Base-by-base conservation (phyloP, 1,139 yeast species). In the Hyphopichia khmerensis region DNA sequence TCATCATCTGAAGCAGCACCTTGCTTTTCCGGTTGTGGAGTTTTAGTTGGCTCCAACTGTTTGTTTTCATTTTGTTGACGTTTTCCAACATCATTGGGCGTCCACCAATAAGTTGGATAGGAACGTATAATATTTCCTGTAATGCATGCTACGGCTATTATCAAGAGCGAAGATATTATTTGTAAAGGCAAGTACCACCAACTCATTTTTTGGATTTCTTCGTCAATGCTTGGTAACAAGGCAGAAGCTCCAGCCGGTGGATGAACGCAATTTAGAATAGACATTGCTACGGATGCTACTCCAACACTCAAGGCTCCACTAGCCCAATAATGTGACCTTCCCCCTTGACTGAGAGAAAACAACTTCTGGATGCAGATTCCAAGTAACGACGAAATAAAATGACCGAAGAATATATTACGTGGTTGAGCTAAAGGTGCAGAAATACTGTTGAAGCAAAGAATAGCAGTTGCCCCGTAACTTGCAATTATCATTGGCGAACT, bases 241-340 rank as follows among this genome's bases (percentile, higher is more conserved):
- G 90, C 88, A 11, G 85, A 75, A 1, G 90, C 89, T 1, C 90
- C 90, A 1, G 86, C 84, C 0, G 90, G 90, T 0, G 90, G 90
- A 59, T 84, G 90, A 1, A 82, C 77, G 44, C 83, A 76, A 50
- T 80, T 80, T 7, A 72, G 59, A 0, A 82, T 51, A n/a, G 78
- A 62, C 87, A 83, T 82, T 13, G 66, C 60, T 9, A 78, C 80
- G 9, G 84, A 77, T 1, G 84, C 56, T 2, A 80, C 52, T 0
- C 75, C 85, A 6, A 82, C 85, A 41, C 83, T 68, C 30, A 84
- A 57, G 0, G 87, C 84, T 1, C 84, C 89, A 18, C 79, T 73
- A 4, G 82, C 67, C 79, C 85, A 84, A 48, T 78, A 69, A 55
- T 80, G 67, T 31, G 72, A 65, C 35, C 62, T 44, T 0, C 80